phyloP scores from a whole-genome alignment of 352 stramenopile genomes.

The Phytophthora parvispora region DNA sequence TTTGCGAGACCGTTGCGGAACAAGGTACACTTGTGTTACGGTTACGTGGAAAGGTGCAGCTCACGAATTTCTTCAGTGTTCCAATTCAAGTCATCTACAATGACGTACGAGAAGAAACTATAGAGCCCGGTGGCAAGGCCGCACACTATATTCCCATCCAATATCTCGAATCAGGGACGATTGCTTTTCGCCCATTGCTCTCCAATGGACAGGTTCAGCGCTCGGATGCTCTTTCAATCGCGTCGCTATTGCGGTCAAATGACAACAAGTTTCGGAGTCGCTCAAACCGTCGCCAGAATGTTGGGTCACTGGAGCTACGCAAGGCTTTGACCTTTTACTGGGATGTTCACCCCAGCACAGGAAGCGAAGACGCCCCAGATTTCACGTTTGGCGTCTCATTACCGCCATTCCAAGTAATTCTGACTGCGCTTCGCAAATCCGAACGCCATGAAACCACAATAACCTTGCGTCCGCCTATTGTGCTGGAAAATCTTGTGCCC shows the following conservation, averaged over 20 bases:
- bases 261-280: slow-evolving; percentile 28
- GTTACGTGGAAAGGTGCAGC: slow-evolving; percentile 81
- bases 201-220: slow-evolving; percentile 65
- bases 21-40: slow-evolving; percentile 86
- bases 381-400: slow-evolving; percentile 56
- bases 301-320: slow-evolving; percentile 67
- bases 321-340: slow-evolving; percentile 85
- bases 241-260: slow-evolving; percentile 59
- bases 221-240: slow-evolving; percentile 70
- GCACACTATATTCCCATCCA: slow-evolving; percentile 88
- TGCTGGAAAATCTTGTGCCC: slow-evolving; percentile 81
- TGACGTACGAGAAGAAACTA: slow-evolving; percentile 58
- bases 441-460: slow-evolving; percentile 84
- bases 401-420: slow-evolving; percentile 80
- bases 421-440: slow-evolving; percentile 78
- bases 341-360: slow-evolving; percentile 60
- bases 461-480: slow-evolving; percentile 71
- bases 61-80: slow-evolving; percentile 79
- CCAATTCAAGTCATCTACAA: slow-evolving; percentile 87
- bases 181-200: slow-evolving; percentile 81
- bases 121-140: slow-evolving; percentile 51
- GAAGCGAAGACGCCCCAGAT: slow-evolving; percentile 12
- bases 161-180: slow-evolving; percentile 72
- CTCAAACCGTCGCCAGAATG: slow-evolving; percentile 48
- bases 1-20: slow-evolving; percentile 89